Conservation (phyloP, 1,284 basidiomycete genomes). For the Trametes versicolor region DNA sequence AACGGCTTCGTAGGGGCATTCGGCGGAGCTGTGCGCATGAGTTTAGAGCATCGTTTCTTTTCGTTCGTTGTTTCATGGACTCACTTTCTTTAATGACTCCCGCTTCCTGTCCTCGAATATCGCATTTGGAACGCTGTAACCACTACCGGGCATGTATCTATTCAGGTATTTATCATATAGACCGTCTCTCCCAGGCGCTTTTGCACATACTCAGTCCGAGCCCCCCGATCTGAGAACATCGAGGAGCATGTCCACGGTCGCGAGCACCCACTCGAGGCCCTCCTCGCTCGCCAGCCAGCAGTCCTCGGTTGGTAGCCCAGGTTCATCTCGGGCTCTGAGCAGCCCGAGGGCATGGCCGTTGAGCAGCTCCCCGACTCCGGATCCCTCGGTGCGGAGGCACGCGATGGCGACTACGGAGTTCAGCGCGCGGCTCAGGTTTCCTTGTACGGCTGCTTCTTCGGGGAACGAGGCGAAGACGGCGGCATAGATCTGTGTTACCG, state of each 20-base stretch:
- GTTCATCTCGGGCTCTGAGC: slow-evolving; percentile 78
- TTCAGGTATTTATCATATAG: too few relatives aligned
- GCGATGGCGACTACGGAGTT: slow-evolving; percentile 91
- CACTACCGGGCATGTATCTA: too few relatives aligned
- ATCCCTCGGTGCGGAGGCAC: slow-evolving; percentile 89
- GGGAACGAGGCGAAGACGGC: slow-evolving; percentile 83
- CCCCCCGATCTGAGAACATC: too few relatives aligned
- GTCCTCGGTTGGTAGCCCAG: slow-evolving; percentile 75
- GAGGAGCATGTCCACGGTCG: slow-evolving; percentile 80
- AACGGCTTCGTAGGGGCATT: neutral
- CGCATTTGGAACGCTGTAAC: too few relatives aligned
- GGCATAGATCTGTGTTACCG: slow-evolving; percentile 95
- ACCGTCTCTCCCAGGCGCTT: too few relatives aligned
- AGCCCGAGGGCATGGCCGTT: slow-evolving; percentile 95
- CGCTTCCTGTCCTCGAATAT: too few relatives aligned
- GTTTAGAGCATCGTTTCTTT: neutral
- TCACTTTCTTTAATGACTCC: too few relatives aligned
- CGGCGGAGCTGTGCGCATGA: neutral
- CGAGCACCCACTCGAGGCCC: slow-evolving; percentile 92
- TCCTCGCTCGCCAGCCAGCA: slow-evolving; percentile 90
- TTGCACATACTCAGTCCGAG: too few relatives aligned
- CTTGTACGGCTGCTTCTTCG: slow-evolving; percentile 65
- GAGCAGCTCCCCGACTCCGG: slow-evolving; percentile 90
- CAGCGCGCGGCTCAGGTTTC: slow-evolving; percentile 86
- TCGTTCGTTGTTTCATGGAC: neutral